Percentiles rank a stretch among this genome's conserved stretches.
phyloP scores from a whole-genome alignment of 176 grass and related monocot species.

The Lolium rigidum region DNA sequence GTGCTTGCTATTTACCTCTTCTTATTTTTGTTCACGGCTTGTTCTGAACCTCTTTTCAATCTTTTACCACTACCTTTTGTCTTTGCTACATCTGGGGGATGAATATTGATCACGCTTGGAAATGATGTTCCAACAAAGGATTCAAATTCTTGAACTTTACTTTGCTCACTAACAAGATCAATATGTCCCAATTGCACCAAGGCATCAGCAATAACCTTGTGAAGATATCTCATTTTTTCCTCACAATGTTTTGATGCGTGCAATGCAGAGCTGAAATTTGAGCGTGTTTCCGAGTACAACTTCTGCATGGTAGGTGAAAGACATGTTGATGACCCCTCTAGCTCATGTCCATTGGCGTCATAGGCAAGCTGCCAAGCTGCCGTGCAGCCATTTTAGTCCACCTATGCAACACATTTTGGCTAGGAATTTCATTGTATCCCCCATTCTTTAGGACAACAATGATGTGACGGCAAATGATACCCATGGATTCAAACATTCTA shows the following conservation, averaged over 20 bases:
- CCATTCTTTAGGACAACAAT: too few species aligned
- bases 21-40: background rate
- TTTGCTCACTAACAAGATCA: background rate
- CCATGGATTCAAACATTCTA: too few species aligned
- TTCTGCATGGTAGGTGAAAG: background rate
- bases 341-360: background rate
- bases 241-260: too few species aligned
- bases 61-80: background rate
- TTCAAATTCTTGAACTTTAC: too few species aligned
- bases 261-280: background rate
- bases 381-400: slow-evolving; percentile 5
- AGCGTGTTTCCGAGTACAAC: background rate
- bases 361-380: background rate
- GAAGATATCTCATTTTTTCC: background rate
- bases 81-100: background rate
- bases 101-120: background rate
- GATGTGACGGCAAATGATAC: too few species aligned
- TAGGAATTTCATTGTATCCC: background rate
- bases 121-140: background rate
- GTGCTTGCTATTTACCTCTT: background rate
- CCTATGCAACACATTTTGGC: background rate
- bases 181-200: background rate
- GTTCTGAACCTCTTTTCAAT: background rate
- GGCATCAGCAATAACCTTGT: background rate
- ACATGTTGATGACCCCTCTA: background rate